Conservation (phyloP, 306 rosid species). For the Elaeagnus macrophylla region DNA sequence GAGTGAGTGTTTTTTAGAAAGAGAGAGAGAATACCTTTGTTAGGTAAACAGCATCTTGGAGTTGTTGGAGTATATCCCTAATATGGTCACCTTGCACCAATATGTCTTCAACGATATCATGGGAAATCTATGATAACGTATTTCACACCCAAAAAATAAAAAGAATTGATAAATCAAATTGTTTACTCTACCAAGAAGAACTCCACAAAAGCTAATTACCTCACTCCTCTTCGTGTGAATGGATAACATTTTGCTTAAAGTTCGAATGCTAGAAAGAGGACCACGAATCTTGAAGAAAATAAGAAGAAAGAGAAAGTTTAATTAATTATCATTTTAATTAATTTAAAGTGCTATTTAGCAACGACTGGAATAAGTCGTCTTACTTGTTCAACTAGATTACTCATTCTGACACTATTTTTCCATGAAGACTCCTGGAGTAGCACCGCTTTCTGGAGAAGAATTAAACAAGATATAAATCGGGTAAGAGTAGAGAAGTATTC, state of each 20-base stretch:
- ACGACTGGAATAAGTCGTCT: constrained; percentile 14
- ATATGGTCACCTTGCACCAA: constrained; percentile 66
- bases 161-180: not conserved
- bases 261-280: constrained; percentile 84
- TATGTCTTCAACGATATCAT: constrained; percentile 80
- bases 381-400: constrained; percentile 81
- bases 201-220: constrained; percentile 67
- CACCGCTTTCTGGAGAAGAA: constrained; percentile 68
- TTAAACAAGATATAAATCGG: not conserved
- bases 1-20: constrained; percentile 16
- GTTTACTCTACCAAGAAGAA: not conserved
- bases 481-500: too few relatives aligned
- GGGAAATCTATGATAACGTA: constrained; percentile 52
- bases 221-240: constrained; percentile 63
- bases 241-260: constrained; percentile 81
- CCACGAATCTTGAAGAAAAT: constrained; percentile 60
- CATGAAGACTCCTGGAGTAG: constrained; percentile 85
- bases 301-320: constrained; percentile 17
- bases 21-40: constrained; percentile 51
- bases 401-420: constrained; percentile 86
- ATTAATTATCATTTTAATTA: constrained; percentile 11
- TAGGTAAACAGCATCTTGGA: constrained; percentile 89
- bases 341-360: constrained; percentile 4
- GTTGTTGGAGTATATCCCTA: constrained; percentile 70
- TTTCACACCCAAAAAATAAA: constrained; percentile 12